phyloP scores from a whole-genome alignment of 148 eudicot genomes.

The Arbutus unedo region DNA sequence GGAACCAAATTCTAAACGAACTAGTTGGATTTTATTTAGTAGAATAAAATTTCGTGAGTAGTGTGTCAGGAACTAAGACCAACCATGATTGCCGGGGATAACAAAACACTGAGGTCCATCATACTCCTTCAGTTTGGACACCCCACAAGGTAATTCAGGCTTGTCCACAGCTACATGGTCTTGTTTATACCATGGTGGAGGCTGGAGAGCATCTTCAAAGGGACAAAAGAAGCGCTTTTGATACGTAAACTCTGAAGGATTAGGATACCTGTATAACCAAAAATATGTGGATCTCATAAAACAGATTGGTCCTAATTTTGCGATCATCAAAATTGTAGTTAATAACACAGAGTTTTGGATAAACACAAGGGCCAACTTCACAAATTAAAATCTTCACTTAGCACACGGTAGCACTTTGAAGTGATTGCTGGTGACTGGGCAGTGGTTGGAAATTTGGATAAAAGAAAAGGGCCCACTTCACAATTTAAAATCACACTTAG shows the following conservation, averaged over 20 bases:
- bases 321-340: neutral
- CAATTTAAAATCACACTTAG: too few species aligned
- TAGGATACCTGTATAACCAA: conserved; percentile 66
- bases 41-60: neutral
- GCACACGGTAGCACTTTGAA: neutral
- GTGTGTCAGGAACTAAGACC: conserved; percentile 15
- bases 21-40: neutral
- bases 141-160: conserved; percentile 86
- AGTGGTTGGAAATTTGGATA: neutral
- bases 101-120: conserved; percentile 96
- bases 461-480: too few species aligned
- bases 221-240: conserved; percentile 91
- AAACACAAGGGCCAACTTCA: neutral
- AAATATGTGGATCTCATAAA: conserved; percentile 5
- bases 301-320: neutral
- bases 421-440: neutral
- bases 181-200: conserved; percentile 81
- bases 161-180: conserved; percentile 87
- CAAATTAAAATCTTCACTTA: conserved; percentile 1
- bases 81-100: conserved; percentile 99
- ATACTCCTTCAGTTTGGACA: conserved; percentile 59
- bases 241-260: conserved; percentile 81
- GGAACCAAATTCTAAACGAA: conserved; percentile 14
- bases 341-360: neutral
- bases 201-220: conserved; percentile 90